phyloP scores from a whole-genome alignment of 75 land plant species.

The Picea sitchensis region DNA sequence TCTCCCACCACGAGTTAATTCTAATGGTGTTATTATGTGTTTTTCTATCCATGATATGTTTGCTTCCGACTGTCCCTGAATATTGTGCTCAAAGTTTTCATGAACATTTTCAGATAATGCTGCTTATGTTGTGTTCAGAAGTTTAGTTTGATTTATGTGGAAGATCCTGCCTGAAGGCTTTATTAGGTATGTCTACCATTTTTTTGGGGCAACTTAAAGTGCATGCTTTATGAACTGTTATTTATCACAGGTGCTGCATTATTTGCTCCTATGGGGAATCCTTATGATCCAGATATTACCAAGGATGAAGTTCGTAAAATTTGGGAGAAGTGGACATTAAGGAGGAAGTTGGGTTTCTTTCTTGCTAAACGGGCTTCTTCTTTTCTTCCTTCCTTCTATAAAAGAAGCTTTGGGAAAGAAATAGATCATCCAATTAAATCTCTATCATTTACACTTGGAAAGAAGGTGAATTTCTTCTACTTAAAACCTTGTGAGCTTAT shows the following conservation, averaged over 20 bases:
- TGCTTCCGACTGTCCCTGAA: not conserved
- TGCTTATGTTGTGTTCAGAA: not conserved
- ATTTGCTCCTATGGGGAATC: conserved; percentile 84
- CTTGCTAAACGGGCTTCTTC: conserved; percentile 76
- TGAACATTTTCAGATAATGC: not conserved
- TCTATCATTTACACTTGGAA: conserved; percentile 40
- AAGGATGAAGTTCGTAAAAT: conserved; percentile 61
- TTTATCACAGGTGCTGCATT: conserved; percentile 65
- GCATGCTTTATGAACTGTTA: not conserved
- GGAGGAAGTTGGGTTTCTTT: conserved; percentile 49
- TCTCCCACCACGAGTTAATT: not conserved
- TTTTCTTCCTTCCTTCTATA: conserved; percentile 58
- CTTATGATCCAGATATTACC: conserved; percentile 71
- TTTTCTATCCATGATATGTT: not conserved
- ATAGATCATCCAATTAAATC: conserved; percentile 47
- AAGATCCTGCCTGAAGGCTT: not conserved
- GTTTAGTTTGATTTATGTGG: not conserved
- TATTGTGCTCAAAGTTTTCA: not conserved
- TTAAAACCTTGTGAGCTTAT: not conserved
- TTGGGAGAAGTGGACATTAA: conserved; percentile 61
- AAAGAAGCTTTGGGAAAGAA: conserved; percentile 50
- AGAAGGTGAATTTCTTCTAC: conserved; percentile 40
- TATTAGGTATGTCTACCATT: not conserved
- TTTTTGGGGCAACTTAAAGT: not conserved
- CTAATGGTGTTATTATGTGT: not conserved